These are phyloP conservation scores for Pichia terricola DNA, from an alignment of 1,139 yeast genomes.

Conservation along the genomic window DNA sequence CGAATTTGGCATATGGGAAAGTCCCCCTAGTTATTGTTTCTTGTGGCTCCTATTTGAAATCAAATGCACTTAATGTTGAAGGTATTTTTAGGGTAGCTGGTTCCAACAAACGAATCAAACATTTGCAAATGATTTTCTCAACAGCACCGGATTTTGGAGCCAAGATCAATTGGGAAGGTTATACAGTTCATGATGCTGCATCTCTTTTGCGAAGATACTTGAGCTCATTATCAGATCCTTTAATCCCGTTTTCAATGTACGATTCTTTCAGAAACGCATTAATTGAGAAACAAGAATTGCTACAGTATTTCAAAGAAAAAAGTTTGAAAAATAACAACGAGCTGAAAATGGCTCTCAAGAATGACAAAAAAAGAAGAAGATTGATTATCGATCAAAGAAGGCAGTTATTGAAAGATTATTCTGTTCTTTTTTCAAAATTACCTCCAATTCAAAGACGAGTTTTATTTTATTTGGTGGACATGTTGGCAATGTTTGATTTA, in stretches of 20 bases:
- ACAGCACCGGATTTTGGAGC: slow-evolving; percentile 86
- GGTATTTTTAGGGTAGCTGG: slow-evolving; percentile 95
- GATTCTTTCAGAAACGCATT: slow-evolving; percentile 76
- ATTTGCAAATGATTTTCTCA: slow-evolving; percentile 73
- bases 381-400: slow-evolving; percentile 42
- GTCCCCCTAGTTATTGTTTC: slow-evolving; percentile 91
- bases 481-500: slow-evolving; percentile 77
- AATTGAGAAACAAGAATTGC: slow-evolving; percentile 46
- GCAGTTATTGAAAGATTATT: slow-evolving; percentile 64
- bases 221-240: slow-evolving; percentile 85
- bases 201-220: slow-evolving; percentile 77
- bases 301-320: slow-evolving; percentile 50
- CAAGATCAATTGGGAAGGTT: slow-evolving; percentile 83
- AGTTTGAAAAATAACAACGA: slow-evolving; percentile 10
- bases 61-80: slow-evolving; percentile 66
- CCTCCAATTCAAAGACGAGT: slow-evolving; percentile 72
- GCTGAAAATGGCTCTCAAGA: neutral
- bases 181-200: slow-evolving; percentile 97
- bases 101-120: slow-evolving; percentile 78
- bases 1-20: slow-evolving; percentile 55
- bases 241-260: slow-evolving; percentile 71
- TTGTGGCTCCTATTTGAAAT: slow-evolving; percentile 80
- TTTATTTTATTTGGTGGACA: slow-evolving; percentile 78
- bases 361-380: slow-evolving; percentile 16
- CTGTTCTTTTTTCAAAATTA: slow-evolving; percentile 51